These are phyloP conservation scores for Penicillium dipodomyicola DNA, from an alignment of 495 filamentous ascomycete species.

Conservation along the genomic window DNA sequence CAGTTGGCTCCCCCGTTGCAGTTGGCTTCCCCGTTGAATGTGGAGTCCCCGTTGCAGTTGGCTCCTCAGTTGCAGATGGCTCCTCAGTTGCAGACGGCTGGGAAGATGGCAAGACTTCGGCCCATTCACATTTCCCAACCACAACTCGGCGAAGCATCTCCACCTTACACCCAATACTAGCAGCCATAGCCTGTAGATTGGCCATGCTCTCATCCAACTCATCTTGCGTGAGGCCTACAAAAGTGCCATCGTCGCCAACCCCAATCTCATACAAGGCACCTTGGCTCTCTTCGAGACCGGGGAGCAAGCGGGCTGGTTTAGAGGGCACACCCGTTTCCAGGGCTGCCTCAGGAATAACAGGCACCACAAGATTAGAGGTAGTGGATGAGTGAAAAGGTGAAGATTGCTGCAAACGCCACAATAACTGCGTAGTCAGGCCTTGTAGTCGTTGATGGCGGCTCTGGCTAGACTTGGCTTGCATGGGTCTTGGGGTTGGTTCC, in stretches of 20 bases:
- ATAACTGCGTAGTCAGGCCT: conserved; percentile 87
- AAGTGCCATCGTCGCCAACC: conserved; percentile 88
- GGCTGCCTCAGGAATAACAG: conserved; percentile 64
- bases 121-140: conserved; percentile 85
- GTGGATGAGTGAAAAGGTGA: conserved; percentile 82
- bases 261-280: conserved; percentile 97
- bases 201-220: conserved; percentile 87
- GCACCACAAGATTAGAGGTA: conserved; percentile 67
- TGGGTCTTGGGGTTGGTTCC: conserved; percentile 26
- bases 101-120: conserved; percentile 36
- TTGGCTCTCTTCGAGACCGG: conserved; percentile 86
- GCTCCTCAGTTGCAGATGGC: conserved; percentile 11
- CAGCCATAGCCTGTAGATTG: conserved; percentile 84
- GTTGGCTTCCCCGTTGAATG: neutral
- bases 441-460: conserved; percentile 80
- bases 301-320: conserved; percentile 62
- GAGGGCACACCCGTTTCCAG: conserved; percentile 51
- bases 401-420: conserved; percentile 95
- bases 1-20: conserved; percentile 15
- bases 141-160: conserved; percentile 77
- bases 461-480: conserved; percentile 34
- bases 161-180: conserved; percentile 85
- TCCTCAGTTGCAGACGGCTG: neutral
- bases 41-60: conserved; percentile 17
- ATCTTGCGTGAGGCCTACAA: conserved; percentile 85